phyloP scores from a whole-genome alignment of 208 protist genomes.

The Wallacemonas collosoma region DNA sequence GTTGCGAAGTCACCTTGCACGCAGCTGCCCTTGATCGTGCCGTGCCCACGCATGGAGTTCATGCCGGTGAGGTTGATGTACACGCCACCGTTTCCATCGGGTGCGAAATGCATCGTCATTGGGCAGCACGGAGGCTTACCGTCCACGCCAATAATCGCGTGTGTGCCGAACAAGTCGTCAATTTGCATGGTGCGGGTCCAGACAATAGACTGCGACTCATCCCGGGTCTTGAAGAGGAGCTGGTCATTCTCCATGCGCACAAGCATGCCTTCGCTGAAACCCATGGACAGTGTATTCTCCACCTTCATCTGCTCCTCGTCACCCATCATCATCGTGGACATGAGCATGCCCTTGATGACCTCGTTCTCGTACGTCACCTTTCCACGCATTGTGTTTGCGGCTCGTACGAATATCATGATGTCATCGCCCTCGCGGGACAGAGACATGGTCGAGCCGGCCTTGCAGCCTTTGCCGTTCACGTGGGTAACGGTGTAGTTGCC shows the following conservation, averaged over 20 bases:
- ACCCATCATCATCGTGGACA: constrained; percentile 41
- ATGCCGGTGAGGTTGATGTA: constrained; percentile 54
- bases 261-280: constrained; percentile 56
- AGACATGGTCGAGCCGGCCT: constrained; percentile 33
- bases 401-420: constrained; percentile 36
- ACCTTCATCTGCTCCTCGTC: constrained; percentile 44
- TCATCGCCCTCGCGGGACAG: constrained; percentile 35
- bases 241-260: constrained; percentile 30
- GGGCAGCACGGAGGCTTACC: constrained; percentile 42
- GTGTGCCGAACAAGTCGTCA: constrained; percentile 55
- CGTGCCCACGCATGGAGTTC: constrained; percentile 62
- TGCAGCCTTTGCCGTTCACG: constrained; percentile 39
- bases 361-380: constrained; percentile 32
- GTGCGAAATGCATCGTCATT: constrained; percentile 45
- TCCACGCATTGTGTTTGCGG: constrained; percentile 54
- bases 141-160: constrained; percentile 60
- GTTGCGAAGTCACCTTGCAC: constrained; percentile 55
- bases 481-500: constrained; percentile 54
- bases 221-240: constrained; percentile 46
- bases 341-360: constrained; percentile 39
- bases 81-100: constrained; percentile 38
- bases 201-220: constrained; percentile 41
- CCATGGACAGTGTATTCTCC: constrained; percentile 44
- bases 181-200: constrained; percentile 40
- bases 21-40: constrained; percentile 41